Percentiles rank a stretch among this genome's conserved stretches.
Conservation (phyloP, 2,329 filamentous ascomycete genomes). For the Annulohypoxylon truncatum region DNA sequence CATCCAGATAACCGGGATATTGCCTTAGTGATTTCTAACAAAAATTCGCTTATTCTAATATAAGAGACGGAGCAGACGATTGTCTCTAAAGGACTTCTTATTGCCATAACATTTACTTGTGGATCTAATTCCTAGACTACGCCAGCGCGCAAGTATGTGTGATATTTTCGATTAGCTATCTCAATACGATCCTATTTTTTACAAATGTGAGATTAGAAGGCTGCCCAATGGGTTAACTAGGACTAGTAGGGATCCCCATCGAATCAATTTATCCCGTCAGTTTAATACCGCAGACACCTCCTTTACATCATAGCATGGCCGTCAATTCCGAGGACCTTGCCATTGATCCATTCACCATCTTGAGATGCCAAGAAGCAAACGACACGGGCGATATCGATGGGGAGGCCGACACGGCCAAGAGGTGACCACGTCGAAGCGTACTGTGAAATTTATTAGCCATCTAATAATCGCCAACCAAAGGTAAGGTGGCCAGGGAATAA, state of each 20-base stretch:
- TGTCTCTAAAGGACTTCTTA: neutral
- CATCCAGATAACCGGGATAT: too few relatives aligned
- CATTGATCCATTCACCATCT: conserved; percentile 61
- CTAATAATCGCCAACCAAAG: neutral
- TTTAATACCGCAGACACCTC: neutral
- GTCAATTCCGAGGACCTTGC: conserved; percentile 50
- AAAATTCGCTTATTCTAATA: neutral
- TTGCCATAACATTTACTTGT: neutral
- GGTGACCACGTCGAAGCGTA: conserved; percentile 74
- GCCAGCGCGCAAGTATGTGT: neutral
- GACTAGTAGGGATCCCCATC: neutral
- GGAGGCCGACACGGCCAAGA: conserved; percentile 72
- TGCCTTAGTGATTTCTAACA: neutral
- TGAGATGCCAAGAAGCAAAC: conserved; percentile 65
- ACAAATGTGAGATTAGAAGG: neutral
- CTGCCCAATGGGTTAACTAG: neutral
- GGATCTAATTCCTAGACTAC: neutral
- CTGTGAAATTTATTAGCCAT: conserved; percentile 49
- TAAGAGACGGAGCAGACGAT: neutral
- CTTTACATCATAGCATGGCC: conserved; percentile 50
- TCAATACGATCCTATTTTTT: neutral
- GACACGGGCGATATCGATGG: conserved; percentile 74
- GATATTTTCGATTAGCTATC: neutral
- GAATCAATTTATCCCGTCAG: neutral
- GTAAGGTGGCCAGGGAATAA: neutral